phyloP scores from a whole-genome alignment of 2,329 filamentous ascomycete species.

The Trichophyton simii region DNA sequence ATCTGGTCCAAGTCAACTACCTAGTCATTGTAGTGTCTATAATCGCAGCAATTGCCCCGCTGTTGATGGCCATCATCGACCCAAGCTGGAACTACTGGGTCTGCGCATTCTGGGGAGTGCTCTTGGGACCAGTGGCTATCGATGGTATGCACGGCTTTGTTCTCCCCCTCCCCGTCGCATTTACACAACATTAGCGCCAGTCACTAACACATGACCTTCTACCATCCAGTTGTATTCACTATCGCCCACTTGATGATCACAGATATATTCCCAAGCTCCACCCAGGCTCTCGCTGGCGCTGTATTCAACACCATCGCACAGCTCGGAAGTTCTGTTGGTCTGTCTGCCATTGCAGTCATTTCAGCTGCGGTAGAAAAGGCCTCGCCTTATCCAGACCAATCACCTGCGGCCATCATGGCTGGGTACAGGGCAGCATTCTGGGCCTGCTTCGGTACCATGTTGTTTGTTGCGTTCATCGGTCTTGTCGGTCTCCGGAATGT shows the following conservation, averaged over 20 bases:
- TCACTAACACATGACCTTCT: neutral
- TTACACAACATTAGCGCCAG: neutral
- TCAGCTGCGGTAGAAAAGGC: slow-evolving; percentile 11
- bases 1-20: slow-evolving; percentile 7
- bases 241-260: slow-evolving; percentile 44
- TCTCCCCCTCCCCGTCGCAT: neutral
- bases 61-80: slow-evolving; percentile 12
- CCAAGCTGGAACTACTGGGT: slow-evolving; percentile 11
- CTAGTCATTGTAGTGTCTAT: slow-evolving; percentile 9
- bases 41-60: slow-evolving; percentile 9
- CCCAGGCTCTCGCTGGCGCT: slow-evolving; percentile 47
- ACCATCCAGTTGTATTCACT: slow-evolving; percentile 37
- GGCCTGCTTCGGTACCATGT: slow-evolving; percentile 12
- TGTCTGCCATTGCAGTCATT: slow-evolving; percentile 42
- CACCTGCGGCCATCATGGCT: slow-evolving; percentile 7
- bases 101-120: slow-evolving; percentile 12
- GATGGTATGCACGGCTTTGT: slow-evolving; percentile 11
- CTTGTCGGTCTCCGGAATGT: slow-evolving; percentile 10
- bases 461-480: slow-evolving; percentile 5
- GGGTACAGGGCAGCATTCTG: slow-evolving; percentile 13
- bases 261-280: slow-evolving; percentile 44
- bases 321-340: slow-evolving; percentile 42
- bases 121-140: slow-evolving; percentile 10
- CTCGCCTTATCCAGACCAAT: slow-evolving; percentile 3
- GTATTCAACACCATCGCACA: slow-evolving; percentile 50